Base-by-base conservation (phyloP, 345 rosid genomes). In the Mercurialis annua region DNA sequence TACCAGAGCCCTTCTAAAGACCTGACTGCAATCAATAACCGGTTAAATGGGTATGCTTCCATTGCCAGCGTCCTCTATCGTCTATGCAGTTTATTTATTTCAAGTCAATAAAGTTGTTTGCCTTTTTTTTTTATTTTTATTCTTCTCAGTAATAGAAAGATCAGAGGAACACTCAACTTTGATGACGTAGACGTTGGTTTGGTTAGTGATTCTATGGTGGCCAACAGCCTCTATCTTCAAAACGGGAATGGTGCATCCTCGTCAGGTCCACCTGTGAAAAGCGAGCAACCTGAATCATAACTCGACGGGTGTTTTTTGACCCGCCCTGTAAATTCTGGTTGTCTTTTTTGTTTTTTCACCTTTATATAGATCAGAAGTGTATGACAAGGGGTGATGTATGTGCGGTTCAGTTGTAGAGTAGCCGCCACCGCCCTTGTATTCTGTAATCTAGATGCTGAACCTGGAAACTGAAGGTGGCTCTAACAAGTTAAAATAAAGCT, bases 1-100 rank as follows among this genome's bases (percentile, higher is more conserved):
- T 94, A 84, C 74, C 96, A 88, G 75, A 94, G 99, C 86, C 99
- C 99, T 61, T 94, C 99, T 6, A 94, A 94, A 73, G 98, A 92
- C 79, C 81, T 94, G 30, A 84, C 87, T 14, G 99, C 85, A 61
- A 94, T 92, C 63, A 94, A 94, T 72, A 84, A 85, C 81, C 96
- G 86, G 59, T 75, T 94, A 81, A 94, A 94, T 54, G 73, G 91
- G 98, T 94, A 83, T 27, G 42, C 70, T 38, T 46, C 15, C 21
- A 51, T 33, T 38, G 51, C 26, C 48, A 44, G 20, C 31, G 40
- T 6, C 29, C 42, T 34, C 1, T 5, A 12, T 10, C 20, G 43
- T 63, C n/a, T 51, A 23, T 26, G 16, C 18, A 30, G 16, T 60
- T 20, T 20, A 6, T 38, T 10, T 11, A 2, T 63, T 44, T 27